Conservation (phyloP, 148 eudicot species). For the Cornus controversa region DNA sequence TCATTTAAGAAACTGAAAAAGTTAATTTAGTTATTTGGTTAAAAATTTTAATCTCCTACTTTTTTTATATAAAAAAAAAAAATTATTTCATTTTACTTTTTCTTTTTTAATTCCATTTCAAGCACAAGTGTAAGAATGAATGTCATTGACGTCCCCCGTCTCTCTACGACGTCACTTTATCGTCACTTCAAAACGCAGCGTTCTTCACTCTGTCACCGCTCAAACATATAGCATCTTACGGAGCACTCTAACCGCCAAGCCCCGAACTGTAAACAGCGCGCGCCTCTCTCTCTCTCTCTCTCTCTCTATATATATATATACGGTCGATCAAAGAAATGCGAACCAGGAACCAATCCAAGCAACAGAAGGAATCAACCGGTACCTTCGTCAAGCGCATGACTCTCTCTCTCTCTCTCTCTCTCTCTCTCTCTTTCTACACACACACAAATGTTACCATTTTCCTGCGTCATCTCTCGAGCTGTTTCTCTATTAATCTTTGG, state of each 20-base stretch:
- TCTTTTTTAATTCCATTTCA: too few relatives aligned
- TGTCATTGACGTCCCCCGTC: neutral
- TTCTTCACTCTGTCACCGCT: neutral
- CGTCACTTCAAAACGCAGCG: neutral
- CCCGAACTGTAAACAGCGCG: conserved; percentile 5
- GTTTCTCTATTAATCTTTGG: neutral
- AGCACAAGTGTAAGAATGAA: too few relatives aligned
- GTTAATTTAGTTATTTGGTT: too few relatives aligned
- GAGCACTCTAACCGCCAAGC: neutral
- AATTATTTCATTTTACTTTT: too few relatives aligned
- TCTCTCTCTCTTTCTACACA: neutral
- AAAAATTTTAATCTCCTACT: too few relatives aligned
- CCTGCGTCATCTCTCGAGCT: neutral
- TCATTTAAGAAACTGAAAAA: too few relatives aligned
- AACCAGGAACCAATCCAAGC: conserved; percentile 42
- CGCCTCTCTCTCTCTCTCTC: neutral
- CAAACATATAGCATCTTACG: neutral
- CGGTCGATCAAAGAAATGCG: conserved; percentile 35
- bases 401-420: neutral
- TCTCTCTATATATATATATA: neutral
- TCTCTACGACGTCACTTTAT: neutral
- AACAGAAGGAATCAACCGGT: conserved; percentile 34
- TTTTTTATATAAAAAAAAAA: too few relatives aligned
- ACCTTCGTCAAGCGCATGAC: neutral
- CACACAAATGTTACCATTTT: neutral